Percentiles rank a stretch among this genome's conserved stretches.
Conservation (phyloP, 1,284 basidiomycete species). For the Dichomitus squalens region DNA sequence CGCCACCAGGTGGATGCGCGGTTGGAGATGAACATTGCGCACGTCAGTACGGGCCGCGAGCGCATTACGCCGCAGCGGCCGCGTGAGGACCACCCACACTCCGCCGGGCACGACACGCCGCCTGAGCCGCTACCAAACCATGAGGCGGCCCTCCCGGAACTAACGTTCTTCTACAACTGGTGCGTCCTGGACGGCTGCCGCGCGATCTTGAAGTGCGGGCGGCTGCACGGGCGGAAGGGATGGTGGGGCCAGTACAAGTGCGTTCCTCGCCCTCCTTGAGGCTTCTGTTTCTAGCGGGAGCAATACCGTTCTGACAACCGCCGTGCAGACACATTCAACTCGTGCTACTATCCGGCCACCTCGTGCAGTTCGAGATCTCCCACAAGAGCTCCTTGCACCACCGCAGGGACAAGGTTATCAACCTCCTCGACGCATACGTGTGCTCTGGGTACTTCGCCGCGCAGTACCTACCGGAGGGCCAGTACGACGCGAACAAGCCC, state of each 20-base stretch:
- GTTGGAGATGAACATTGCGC: constrained; percentile 78
- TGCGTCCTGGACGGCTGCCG: constrained; percentile 77
- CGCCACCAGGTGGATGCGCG: constrained; percentile 71
- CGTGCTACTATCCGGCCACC: constrained; percentile 64
- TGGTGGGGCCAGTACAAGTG: constrained; percentile 72
- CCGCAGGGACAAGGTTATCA: constrained; percentile 51
- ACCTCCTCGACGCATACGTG: constrained; percentile 75
- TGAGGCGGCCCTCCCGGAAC: constrained; percentile 53
- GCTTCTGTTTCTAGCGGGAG: constrained; percentile 8
- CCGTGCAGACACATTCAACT: constrained; percentile 62
- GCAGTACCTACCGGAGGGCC: constrained; percentile 58
- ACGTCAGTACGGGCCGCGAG: constrained; percentile 50
- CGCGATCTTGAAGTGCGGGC: constrained; percentile 70
- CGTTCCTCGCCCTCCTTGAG: constrained; percentile 26
- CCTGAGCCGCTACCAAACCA: constrained; percentile 54
- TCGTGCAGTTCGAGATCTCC: constrained; percentile 64
- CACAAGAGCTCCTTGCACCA: constrained; percentile 53
- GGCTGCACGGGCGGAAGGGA: constrained; percentile 69
- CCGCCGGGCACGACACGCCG: constrained; percentile 38
- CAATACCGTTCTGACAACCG: too few species aligned
- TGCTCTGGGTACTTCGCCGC: constrained; percentile 78
- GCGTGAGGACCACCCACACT: constrained; percentile 42
- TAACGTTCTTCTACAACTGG: constrained; percentile 77
- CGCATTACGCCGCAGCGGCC: constrained; percentile 56
- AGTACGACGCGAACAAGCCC: constrained; percentile 57